Percentiles rank a stretch among this genome's conserved stretches.
These are phyloP conservation scores for Tricholoma hemisulphureum DNA, from an alignment of 768 basidiomycete genomes.

Conservation along the genomic window DNA sequence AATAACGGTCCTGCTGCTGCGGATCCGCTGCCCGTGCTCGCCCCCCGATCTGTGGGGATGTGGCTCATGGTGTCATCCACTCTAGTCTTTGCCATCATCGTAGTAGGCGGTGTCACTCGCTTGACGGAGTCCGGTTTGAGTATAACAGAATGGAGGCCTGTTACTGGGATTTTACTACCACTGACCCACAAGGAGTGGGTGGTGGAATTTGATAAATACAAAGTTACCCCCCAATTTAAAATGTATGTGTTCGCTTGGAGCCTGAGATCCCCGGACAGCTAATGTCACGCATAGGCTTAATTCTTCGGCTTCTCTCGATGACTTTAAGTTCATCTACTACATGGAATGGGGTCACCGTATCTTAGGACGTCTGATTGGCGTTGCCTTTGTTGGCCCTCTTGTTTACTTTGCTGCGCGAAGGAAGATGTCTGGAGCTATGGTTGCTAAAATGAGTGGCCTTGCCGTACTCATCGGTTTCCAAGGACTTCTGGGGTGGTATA, in stretches of 20 bases:
- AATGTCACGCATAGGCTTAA: constrained; percentile 61
- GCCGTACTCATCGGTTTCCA: constrained; percentile 85
- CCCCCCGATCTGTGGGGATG: constrained; percentile 67
- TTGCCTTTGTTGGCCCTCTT: constrained; percentile 81
- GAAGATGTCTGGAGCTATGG: constrained; percentile 63
- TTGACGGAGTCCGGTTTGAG: constrained; percentile 96
- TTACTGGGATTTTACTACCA: constrained; percentile 87
- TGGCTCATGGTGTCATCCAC: constrained; percentile 87
- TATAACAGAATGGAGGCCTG: constrained; percentile 97
- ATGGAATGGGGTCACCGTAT: constrained; percentile 99
- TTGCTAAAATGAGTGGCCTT: constrained; percentile 65
- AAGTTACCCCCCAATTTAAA: constrained; percentile 91
- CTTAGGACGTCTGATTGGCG: constrained; percentile 82
- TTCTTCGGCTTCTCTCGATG: constrained; percentile 77
- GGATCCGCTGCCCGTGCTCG: constrained; percentile 50
- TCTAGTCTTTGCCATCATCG: constrained; percentile 87
- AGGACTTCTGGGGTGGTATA: constrained; percentile 96
- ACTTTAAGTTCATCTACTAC: constrained; percentile 96
- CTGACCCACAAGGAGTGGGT: constrained; percentile 75
- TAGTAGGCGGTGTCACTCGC: constrained; percentile 94
- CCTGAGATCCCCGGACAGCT: not conserved
- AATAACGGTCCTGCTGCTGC: constrained; percentile 4
- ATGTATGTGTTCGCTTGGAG: constrained; percentile 54
- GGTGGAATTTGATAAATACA: constrained; percentile 91
- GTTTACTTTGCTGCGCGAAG: constrained; percentile 75